Base-by-base conservation (phyloP, 257 asterid genomes). In the Ligustrum vulgare region DNA sequence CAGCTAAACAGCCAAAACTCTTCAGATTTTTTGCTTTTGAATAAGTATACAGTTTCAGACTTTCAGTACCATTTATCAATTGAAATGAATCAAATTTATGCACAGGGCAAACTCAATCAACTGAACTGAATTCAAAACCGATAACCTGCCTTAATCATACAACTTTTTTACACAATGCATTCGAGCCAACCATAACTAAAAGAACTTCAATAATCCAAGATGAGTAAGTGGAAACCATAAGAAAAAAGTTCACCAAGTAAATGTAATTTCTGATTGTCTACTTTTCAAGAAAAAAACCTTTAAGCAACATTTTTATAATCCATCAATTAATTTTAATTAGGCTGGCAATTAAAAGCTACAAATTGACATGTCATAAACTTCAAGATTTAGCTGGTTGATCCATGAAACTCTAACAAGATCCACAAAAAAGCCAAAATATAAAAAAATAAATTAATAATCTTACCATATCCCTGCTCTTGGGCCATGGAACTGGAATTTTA, bases 401-500 rank as follows among this genome's bases (percentile, higher is more conserved):
- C 66, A 78, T 68, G 70, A 16, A 70, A 28, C 28, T 8, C 18
- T 56, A 39, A 58, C 15, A 80, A 78, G 43, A 41, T 36, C 37
- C 47, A 20, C 7, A 45, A 22, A 10, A 49, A 54, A 36, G 58
- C 49, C 18, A 74, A 15, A 2, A 43, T 41, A 72, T 58, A 75
- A 76, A 84, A 62, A 73, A 70, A 77, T 80, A 82, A 91, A 91
- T 76, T 84, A 85, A 65, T 80, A 85, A 82, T 81, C 98, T 92
- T 96, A 95, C 99, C 99, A 82, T 95, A 75, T 95, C 97, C 91
- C 94, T 85, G 85, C 99, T 93, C 89, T 89, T 89, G 33, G 99
- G 99, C 99, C 98, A 95, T 56, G 91, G 86, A 77, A 95, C 94
- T 15, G 97, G 94, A 74, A 76, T 70, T 79, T 77, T 88, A 79